Conservation (phyloP, 148 eudicot genomes). For the Fallopia convolvulus region DNA sequence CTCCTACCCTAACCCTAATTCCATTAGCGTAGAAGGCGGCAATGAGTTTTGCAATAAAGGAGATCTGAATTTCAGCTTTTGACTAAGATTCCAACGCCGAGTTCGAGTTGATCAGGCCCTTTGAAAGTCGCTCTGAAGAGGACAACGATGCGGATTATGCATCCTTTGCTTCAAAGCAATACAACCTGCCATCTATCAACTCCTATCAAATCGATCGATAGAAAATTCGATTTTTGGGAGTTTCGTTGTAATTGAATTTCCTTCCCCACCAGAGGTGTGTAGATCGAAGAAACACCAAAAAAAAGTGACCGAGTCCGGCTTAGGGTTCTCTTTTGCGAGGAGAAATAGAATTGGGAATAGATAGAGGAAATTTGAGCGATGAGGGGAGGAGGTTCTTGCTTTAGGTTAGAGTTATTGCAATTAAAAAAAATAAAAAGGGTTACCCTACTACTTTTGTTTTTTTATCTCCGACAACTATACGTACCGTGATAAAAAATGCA, state of each 20-base stretch:
- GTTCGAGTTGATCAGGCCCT: neutral
- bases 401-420: too few relatives aligned
- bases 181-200: slow-evolving; percentile 59
- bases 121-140: neutral
- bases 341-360: too few relatives aligned
- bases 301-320: too few relatives aligned
- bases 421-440: too few relatives aligned
- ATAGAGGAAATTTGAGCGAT: too few relatives aligned
- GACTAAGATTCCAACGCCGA: neutral
- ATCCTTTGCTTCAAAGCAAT: slow-evolving; percentile 60
- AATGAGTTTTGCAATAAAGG: neutral
- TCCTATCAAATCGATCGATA: slow-evolving; percentile 30
- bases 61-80: slow-evolving; percentile 3
- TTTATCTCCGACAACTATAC: too few relatives aligned
- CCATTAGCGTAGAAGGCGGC: neutral
- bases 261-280: neutral
- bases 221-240: neutral
- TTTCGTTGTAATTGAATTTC: neutral
- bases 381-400: too few relatives aligned
- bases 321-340: too few relatives aligned
- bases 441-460: too few relatives aligned
- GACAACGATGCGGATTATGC: slow-evolving; percentile 26
- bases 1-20: neutral
- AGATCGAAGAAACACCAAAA: too few relatives aligned
- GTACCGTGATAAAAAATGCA: too few relatives aligned